These are phyloP conservation scores for Hypoxylon sp. DNA, from an alignment of 2,329 filamentous ascomycete genomes.

Conservation along the genomic window DNA sequence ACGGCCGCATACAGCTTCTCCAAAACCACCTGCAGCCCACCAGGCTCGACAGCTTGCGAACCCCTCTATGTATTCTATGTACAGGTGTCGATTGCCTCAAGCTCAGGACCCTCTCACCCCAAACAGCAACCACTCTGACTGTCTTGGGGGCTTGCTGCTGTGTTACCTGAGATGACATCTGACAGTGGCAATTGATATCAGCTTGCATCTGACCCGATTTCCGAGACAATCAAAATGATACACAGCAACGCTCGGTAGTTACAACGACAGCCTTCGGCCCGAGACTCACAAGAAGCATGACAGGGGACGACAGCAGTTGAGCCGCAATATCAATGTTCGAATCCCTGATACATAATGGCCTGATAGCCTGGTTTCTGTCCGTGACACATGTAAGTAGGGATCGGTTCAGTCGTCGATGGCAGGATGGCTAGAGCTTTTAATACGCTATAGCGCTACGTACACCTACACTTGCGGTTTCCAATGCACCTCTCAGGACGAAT, in stretches of 20 bases:
- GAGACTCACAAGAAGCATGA: slow-evolving; percentile 3
- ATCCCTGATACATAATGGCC: neutral
- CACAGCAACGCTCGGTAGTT: slow-evolving; percentile 11
- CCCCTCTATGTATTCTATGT: no score
- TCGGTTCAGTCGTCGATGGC: neutral
- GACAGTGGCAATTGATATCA: slow-evolving; percentile 30
- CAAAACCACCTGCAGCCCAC: neutral
- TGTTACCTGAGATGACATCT: slow-evolving; percentile 31
- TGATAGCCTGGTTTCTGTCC: neutral
- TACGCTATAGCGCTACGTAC: neutral
- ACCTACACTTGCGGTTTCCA: neutral
- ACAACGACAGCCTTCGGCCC: slow-evolving; percentile 19
- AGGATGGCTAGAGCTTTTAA: slow-evolving; percentile 4
- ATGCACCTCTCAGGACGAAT: slow-evolving; percentile 7
- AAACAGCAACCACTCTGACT: slow-evolving; percentile 6
- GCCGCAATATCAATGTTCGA: slow-evolving; percentile 25
- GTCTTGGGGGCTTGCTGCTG: slow-evolving; percentile 29
- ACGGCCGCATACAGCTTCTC: slow-evolving; percentile 21
- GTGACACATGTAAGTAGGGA: neutral
- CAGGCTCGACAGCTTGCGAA: no score
- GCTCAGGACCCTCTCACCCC: slow-evolving; percentile 19
- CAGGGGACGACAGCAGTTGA: slow-evolving; percentile 15
- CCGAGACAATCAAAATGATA: slow-evolving; percentile 23
- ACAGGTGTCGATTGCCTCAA: slow-evolving; percentile 23
- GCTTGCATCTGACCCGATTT: slow-evolving; percentile 24